A percentile compares a stretch with the other conserved stretches of the same genome.
Conservation (phyloP, 2,329 filamentous ascomycete genomes). For the Trichoderma koningiopsis region DNA sequence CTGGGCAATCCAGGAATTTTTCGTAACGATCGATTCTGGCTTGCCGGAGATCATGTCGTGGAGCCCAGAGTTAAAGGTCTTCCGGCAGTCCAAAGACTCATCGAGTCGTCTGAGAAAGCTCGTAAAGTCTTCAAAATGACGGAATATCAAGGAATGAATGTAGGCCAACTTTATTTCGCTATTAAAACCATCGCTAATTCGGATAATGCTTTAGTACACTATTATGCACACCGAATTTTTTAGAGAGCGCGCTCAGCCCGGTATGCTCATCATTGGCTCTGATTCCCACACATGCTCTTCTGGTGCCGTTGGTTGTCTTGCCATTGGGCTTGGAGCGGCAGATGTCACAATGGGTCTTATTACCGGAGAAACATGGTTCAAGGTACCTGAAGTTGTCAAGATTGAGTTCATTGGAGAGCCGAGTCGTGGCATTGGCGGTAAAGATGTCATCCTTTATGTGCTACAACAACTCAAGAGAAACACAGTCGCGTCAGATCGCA, state of each 20-base stretch:
- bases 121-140: conserved; percentile 23
- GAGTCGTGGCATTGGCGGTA: conserved; percentile 44
- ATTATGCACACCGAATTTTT: conserved; percentile 53
- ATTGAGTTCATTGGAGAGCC: conserved; percentile 45
- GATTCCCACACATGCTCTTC: conserved; percentile 52
- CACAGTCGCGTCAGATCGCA: conserved; percentile 47
- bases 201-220: conserved; percentile 30
- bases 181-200: background rate
- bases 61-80: conserved; percentile 46
- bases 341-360: conserved; percentile 49
- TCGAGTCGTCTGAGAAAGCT: conserved; percentile 39
- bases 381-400: conserved; percentile 45
- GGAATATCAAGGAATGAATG: conserved; percentile 38
- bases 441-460: conserved; percentile 50
- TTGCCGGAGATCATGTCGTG: conserved; percentile 52
- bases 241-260: conserved; percentile 47
- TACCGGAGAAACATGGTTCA: conserved; percentile 51
- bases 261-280: conserved; percentile 46
- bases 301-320: conserved; percentile 44
- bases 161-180: conserved; percentile 46
- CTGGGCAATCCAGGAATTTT: conserved; percentile 47
- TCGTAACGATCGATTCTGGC: conserved; percentile 54
- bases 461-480: conserved; percentile 48
- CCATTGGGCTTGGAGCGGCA: conserved; percentile 49
- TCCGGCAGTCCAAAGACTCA: conserved; percentile 41